Evolutionary conservation across 2,329 filamentous ascomycete species (phyloP).

Genomic region (Diaporthe vaccinii): DNA sequence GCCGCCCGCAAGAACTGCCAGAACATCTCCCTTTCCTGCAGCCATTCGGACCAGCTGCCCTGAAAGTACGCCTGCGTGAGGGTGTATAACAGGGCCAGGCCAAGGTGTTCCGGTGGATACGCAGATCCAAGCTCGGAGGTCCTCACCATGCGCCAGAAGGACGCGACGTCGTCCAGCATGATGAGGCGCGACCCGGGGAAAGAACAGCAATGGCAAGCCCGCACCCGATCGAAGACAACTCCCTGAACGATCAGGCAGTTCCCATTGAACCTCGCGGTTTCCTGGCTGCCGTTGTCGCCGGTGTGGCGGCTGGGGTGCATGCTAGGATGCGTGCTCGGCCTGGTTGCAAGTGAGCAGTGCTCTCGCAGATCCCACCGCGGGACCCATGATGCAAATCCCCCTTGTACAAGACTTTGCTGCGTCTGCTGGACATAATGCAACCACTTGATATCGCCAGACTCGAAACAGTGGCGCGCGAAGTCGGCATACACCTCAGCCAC

Average conservation of each 20-base stretch:
- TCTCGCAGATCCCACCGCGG: conserved; percentile 14
- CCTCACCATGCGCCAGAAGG: neutral
- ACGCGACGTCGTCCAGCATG: neutral
- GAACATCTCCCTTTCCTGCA: neutral
- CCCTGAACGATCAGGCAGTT: neutral
- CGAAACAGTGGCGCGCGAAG: neutral
- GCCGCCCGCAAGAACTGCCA: neutral
- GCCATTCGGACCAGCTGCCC: neutral
- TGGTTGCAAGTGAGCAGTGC: neutral
- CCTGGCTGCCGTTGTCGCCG: neutral
- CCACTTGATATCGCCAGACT: neutral
- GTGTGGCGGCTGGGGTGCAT: neutral
- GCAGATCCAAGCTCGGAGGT: neutral
- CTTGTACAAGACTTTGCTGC: neutral
- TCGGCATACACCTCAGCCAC: neutral
- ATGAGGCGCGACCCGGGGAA: neutral
- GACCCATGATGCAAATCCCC: neutral
- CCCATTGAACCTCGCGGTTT: neutral
- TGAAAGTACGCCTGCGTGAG: neutral
- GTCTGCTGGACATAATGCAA: neutral
- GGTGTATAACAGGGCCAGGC: neutral
- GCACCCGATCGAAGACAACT: neutral
- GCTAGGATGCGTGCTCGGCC: neutral
- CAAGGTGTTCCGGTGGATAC: neutral
- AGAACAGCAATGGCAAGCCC: too few relatives aligned